Percentiles rank a stretch among this genome's conserved stretches.
Evolutionary conservation across 768 basidiomycete species (phyloP).

Genomic region (Xerocomus brunneocitrinus): DNA sequence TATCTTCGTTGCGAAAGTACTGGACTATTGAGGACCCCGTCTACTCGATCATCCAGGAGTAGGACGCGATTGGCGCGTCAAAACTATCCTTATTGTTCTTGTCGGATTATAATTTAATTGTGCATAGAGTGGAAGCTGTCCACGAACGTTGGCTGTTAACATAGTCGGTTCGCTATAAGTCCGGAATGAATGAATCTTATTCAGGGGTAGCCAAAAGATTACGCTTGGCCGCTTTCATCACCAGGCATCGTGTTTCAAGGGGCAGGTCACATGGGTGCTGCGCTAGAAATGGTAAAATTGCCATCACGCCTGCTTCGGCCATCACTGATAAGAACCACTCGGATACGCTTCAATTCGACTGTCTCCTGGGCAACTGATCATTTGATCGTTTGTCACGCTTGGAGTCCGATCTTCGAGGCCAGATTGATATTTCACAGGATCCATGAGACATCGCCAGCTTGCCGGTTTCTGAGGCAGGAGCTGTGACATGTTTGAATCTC

Average conservation of each 20-base stretch:
- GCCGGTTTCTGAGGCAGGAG: too few species aligned
- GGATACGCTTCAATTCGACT: background rate
- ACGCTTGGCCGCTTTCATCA: too few species aligned
- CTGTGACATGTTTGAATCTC: too few species aligned
- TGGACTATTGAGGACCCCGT: slow-evolving; percentile 69
- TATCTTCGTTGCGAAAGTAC: slow-evolving; percentile 70
- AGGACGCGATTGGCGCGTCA: background rate
- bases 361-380: background rate
- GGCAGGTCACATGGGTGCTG: too few species aligned
- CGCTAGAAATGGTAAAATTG: background rate
- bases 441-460: too few species aligned
- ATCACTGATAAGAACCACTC: background rate
- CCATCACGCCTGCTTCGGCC: background rate
- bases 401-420: too few species aligned
- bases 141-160: background rate
- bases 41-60: slow-evolving; percentile 85
- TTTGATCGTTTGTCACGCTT: background rate
- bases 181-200: background rate
- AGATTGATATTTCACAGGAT: too few species aligned
- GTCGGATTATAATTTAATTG: slow-evolving; percentile 4
- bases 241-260: background rate
- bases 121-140: background rate
- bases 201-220: background rate
- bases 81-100: slow-evolving; percentile 16
- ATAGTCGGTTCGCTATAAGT: background rate